Conservation (phyloP, 2,329 filamentous ascomycete genomes). For the Coniochaeta hoffmannii region DNA sequence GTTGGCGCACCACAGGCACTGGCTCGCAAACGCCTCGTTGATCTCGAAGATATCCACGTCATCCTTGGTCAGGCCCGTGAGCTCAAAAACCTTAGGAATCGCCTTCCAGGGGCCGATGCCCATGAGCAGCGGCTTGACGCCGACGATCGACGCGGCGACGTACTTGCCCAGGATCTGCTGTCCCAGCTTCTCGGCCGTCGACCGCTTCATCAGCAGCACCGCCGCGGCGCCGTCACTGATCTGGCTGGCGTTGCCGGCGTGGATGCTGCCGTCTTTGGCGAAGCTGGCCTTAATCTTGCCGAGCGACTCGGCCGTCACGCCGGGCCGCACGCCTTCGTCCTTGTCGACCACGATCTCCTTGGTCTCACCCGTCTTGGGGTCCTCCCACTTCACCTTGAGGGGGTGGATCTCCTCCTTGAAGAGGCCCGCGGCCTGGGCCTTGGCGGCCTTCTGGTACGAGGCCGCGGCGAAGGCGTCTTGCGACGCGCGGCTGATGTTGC, state of each 20-base stretch:
- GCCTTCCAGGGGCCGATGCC: constrained; percentile 92
- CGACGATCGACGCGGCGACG: constrained; percentile 76
- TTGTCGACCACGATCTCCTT: constrained; percentile 74
- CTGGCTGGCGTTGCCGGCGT: constrained; percentile 93
- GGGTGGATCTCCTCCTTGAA: constrained; percentile 90
- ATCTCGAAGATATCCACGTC: constrained; percentile 98
- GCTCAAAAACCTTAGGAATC: constrained; percentile 84
- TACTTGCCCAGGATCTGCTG: constrained; percentile 91
- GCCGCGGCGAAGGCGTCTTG: constrained; percentile 94
- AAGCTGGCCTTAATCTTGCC: constrained; percentile 87
- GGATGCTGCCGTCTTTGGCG: constrained; percentile 84
- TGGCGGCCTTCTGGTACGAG: constrained; percentile 83
- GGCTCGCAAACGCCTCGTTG: constrained; percentile 96
- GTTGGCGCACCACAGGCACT: constrained; percentile 89
- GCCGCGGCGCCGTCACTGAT: constrained; percentile 94
- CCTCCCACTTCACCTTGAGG: constrained; percentile 76
- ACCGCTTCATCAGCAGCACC: constrained; percentile 91
- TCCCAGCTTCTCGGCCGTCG: constrained; percentile 78
- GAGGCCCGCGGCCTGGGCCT: constrained; percentile 80
- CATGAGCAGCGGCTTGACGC: constrained; percentile 91
- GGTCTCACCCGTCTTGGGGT: constrained; percentile 83
- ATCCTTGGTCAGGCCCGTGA: constrained; percentile 77
- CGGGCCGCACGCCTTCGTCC: constrained; percentile 81
- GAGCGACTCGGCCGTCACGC: constrained; percentile 83
- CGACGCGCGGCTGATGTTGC: constrained; percentile 58